Evolutionary conservation across 768 basidiomycete genomes (phyloP).

Genomic region (Trametes sanguinea): DNA sequence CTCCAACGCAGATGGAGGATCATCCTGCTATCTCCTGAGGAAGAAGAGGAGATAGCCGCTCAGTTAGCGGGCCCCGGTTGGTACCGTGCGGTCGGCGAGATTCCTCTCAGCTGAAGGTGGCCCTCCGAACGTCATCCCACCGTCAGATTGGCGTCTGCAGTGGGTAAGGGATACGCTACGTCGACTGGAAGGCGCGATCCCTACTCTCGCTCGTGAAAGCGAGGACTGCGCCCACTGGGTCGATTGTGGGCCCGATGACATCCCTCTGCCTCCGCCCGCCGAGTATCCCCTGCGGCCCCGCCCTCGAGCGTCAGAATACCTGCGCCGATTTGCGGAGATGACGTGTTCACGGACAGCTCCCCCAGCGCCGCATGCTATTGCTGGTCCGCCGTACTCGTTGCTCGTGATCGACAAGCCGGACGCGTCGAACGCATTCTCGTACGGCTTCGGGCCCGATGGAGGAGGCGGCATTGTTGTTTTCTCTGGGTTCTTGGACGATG

Average conservation of each 20-base stretch:
- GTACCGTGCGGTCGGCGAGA: constrained; percentile 80
- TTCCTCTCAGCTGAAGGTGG: constrained; percentile 68
- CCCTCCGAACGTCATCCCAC: constrained; percentile 61
- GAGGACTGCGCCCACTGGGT: constrained; percentile 59
- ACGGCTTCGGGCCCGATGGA: constrained; percentile 91
- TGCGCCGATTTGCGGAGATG: constrained; percentile 58
- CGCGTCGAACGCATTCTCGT: constrained; percentile 88
- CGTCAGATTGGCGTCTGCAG: constrained; percentile 83
- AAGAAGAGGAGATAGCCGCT: constrained; percentile 86
- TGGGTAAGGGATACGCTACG: constrained; percentile 87
- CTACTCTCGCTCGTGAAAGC: constrained; percentile 60
- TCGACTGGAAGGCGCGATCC: constrained; percentile 74
- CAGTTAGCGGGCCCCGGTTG: constrained; percentile 84
- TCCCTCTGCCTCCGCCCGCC: constrained; percentile 79
- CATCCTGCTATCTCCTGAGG: constrained; percentile 88
- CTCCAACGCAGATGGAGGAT: constrained; percentile 68
- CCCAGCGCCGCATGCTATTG: constrained; percentile 54
- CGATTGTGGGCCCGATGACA: constrained; percentile 47
- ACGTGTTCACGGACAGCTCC: constrained; percentile 46
- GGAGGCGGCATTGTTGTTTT: constrained; percentile 94
- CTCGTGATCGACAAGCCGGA: constrained; percentile 87
- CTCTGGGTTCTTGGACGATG: constrained; percentile 89
- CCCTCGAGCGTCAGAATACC: constrained; percentile 71
- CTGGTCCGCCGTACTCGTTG: constrained; percentile 88
- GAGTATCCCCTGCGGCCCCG: constrained; percentile 82